Evolutionary conservation across 2,329 filamentous ascomycete species (phyloP), one percentile per base, ranked within the genome.

Genomic region (Aureobasidium sp.): DNA sequence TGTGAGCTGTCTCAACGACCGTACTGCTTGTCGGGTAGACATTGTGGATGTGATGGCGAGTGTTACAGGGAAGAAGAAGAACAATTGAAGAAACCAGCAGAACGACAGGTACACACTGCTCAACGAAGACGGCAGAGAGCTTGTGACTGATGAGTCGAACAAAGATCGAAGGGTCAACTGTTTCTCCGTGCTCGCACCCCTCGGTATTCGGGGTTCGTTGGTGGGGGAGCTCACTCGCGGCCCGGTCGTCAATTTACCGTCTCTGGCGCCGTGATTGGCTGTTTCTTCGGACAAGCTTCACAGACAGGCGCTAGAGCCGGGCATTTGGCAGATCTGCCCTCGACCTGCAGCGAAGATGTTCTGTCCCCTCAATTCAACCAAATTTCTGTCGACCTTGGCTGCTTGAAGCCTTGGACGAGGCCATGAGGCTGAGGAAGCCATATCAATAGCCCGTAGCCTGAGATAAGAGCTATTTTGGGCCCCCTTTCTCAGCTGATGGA

Each of bases 1-100:
- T n/a, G 56, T 27, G 55, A 66, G 37, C 47, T 64, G 62, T 61
- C 62, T 61, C 47, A 64, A 31, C 25, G 64, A 66, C 39, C 62
- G 62, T 39, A 58, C 61, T 45, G 61, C 64, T 49, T 52, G 55
- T 31, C 55, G 25, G 48, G 47, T 42, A 49, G 62, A 58, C 55
- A 59, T 60, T 37, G 25, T 59, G 53, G 25, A 36, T 5, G 31
- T 25, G 36, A 15, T 12, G 9, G 31, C 17, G 15, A 42, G 4
- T 20, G 45, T 25, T 25, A 25, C 2, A 15, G 7, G 42, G 5
- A 49, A 6, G 44, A 15, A 31, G n/a, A n/a, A 39, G 25, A 49
- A 42, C n/a, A n/a, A 47, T 22, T 20, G 41, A 47, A 47, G 20
- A 39, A 1, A 29, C 15, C 34, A 45, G 25, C 12, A 57, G 20